A percentile compares a stretch with the other conserved stretches of the same genome.
These are phyloP conservation scores for Ascochyta fabae DNA, from an alignment of 2,329 filamentous ascomycete species.

Conservation along the genomic window DNA sequence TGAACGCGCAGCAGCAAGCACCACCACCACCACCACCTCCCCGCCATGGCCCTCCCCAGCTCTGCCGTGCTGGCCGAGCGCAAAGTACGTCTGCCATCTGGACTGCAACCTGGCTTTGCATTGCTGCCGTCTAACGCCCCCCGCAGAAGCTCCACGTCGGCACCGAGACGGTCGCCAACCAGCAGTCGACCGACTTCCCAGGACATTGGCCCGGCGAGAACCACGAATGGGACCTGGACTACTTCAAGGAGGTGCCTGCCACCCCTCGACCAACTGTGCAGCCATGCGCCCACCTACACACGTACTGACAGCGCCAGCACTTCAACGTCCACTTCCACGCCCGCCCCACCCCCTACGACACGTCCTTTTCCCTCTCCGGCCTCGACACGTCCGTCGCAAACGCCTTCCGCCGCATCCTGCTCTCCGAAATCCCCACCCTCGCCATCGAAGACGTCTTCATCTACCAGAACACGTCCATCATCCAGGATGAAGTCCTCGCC, in stretches of 20 bases:
- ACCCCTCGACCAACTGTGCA: background rate
- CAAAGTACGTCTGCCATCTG: constrained; percentile 57
- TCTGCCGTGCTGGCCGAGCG: constrained; percentile 66
- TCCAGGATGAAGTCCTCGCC: constrained; percentile 95
- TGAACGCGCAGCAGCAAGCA: background rate
- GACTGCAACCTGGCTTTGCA: background rate
- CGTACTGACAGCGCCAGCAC: constrained; percentile 50
- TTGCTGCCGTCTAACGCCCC: constrained; percentile 16
- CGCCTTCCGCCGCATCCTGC: constrained; percentile 93
- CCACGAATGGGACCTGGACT: constrained; percentile 76
- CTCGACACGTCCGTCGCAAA: constrained; percentile 94
- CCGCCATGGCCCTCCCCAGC: constrained; percentile 52
- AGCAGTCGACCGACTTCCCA: constrained; percentile 89
- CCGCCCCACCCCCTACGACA: constrained; percentile 72
- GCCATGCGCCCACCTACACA: background rate
- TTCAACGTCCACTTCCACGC: constrained; percentile 84
- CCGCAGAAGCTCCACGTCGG: constrained; percentile 82
- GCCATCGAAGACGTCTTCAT: constrained; percentile 95
- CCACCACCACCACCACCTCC: background rate
- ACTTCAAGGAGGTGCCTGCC: constrained; percentile 66
- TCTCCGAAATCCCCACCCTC: constrained; percentile 91
- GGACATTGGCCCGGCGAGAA: constrained; percentile 90
- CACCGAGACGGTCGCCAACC: constrained; percentile 87
- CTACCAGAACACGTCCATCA: constrained; percentile 95
- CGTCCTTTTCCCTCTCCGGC: constrained; percentile 89